Evolutionary conservation across 2,329 filamentous ascomycete genomes (phyloP).

Genomic region (Ascochyta koolunga): DNA sequence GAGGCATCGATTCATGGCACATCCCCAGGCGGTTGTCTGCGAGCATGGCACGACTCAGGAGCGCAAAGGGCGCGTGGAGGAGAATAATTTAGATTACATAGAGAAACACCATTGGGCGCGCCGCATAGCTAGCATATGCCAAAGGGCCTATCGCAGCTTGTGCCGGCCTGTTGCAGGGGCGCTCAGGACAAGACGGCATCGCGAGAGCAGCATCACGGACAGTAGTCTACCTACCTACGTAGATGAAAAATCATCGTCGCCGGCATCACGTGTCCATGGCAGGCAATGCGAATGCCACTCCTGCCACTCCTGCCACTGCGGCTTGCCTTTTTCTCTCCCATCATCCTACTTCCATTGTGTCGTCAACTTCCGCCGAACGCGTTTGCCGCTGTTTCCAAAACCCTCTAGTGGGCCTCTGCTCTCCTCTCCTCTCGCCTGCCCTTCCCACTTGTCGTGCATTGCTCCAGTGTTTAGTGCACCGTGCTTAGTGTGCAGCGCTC

Average conservation of each 20-base stretch:
- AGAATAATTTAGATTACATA: slow-evolving; percentile 22
- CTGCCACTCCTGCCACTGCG: neutral
- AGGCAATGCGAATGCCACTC: slow-evolving; percentile 2
- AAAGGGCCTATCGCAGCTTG: slow-evolving; percentile 8
- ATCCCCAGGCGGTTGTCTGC: slow-evolving; percentile 4
- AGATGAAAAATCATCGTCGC: slow-evolving; percentile 20
- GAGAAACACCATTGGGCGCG: slow-evolving; percentile 26
- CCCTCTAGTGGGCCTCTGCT: slow-evolving; percentile 21
- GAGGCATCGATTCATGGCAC: slow-evolving; percentile 13
- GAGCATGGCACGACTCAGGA: slow-evolving; percentile 23
- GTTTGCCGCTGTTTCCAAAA: slow-evolving; percentile 30
- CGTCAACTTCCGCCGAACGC: slow-evolving; percentile 27
- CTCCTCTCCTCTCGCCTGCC: slow-evolving; percentile 11
- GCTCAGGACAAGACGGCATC: slow-evolving; percentile 20
- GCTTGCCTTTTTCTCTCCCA: slow-evolving; percentile 7
- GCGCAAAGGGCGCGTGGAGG: slow-evolving; percentile 22
- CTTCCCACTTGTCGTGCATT: slow-evolving; percentile 18
- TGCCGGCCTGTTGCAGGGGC: slow-evolving; percentile 19
- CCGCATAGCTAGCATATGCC: slow-evolving; percentile 19
- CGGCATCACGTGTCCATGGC: slow-evolving; percentile 24
- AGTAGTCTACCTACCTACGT: no score
- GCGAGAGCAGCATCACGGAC: slow-evolving; percentile 11
- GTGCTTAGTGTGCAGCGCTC: no score
- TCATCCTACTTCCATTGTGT: slow-evolving; percentile 13
- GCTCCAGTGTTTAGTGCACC: neutral